Conservation (phyloP, 1,284 basidiomycete species). For the Cutaneotrichosporon sp. region DNA sequence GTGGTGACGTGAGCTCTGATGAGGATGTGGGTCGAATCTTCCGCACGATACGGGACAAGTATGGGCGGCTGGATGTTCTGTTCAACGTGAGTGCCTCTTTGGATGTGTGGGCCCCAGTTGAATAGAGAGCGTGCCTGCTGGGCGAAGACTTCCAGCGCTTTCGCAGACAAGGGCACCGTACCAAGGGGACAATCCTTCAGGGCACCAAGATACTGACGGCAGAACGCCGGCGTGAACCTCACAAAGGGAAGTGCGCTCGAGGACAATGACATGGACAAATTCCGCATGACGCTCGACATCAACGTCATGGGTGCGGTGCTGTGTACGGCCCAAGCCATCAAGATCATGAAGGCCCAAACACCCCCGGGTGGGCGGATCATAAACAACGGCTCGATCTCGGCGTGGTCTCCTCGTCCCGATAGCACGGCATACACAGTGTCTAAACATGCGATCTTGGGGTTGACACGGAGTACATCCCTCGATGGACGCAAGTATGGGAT, state of each 20-base stretch:
- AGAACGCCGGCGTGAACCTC: slow-evolving; percentile 61
- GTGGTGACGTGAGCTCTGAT: slow-evolving; percentile 61
- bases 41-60: slow-evolving; percentile 58
- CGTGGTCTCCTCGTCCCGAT: slow-evolving; percentile 66
- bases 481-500: slow-evolving; percentile 73
- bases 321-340: slow-evolving; percentile 73
- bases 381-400: slow-evolving; percentile 78
- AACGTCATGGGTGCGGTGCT: slow-evolving; percentile 72
- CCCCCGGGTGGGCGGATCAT: slow-evolving; percentile 78
- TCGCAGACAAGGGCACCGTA: no score
- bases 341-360: slow-evolving; percentile 67
- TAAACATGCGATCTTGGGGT: slow-evolving; percentile 73
- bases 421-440: slow-evolving; percentile 67
- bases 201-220: slow-evolving; percentile 4
- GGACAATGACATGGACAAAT: slow-evolving; percentile 62
- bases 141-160: no score
- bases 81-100: slow-evolving; percentile 64
- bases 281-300: slow-evolving; percentile 65
- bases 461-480: slow-evolving; percentile 71
- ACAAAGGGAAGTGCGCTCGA: slow-evolving; percentile 59
- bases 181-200: no score
- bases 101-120: no score
- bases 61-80: slow-evolving; percentile 68
- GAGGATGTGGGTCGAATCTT: slow-evolving; percentile 58
- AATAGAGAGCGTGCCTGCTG: no score